These are phyloP conservation scores for Euphorbia lathyris DNA, from an alignment of 345 rosid species.

Conservation along the genomic window DNA sequence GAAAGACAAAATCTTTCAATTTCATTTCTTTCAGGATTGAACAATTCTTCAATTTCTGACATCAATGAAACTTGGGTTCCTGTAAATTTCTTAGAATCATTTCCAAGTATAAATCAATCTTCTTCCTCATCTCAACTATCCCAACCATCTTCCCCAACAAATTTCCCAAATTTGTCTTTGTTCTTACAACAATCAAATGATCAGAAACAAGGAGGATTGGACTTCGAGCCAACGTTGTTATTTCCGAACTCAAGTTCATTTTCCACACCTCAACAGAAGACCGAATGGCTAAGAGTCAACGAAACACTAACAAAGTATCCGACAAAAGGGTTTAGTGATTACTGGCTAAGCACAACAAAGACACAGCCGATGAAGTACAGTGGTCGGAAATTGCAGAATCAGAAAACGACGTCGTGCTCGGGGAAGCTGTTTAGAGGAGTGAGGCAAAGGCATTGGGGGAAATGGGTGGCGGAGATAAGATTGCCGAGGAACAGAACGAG, in stretches of 20 bases:
- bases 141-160: slow-evolving; percentile 37
- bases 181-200: slow-evolving; percentile 47
- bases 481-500: slow-evolving; percentile 91
- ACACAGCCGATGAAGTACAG: slow-evolving; percentile 65
- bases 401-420: slow-evolving; percentile 22
- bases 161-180: slow-evolving; percentile 53
- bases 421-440: slow-evolving; percentile 88
- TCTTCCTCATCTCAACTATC: too few relatives aligned
- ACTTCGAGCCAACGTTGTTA: slow-evolving; percentile 14
- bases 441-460: slow-evolving; percentile 97
- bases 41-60: slow-evolving; percentile 20
- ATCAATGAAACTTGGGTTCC: slow-evolving; percentile 27
- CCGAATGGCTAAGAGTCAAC: slow-evolving; percentile 47
- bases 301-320: slow-evolving; percentile 29
- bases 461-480: slow-evolving; percentile 98
- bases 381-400: slow-evolving; percentile 36
- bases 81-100: slow-evolving; percentile 42
- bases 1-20: slow-evolving; percentile 12
- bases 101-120: slow-evolving; percentile 29
- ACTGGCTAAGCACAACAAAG: slow-evolving; percentile 56
- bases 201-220: slow-evolving; percentile 19
- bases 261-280: slow-evolving; percentile 21
- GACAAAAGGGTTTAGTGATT: slow-evolving; percentile 42
- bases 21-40: slow-evolving; percentile 26
- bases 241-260: slow-evolving; percentile 23